A percentile compares a stretch with the other conserved stretches of the same genome.
Evolutionary conservation across 2,329 filamentous ascomycete species (phyloP).

Genomic region (Hawksworthiomyces lignivorus): DNA sequence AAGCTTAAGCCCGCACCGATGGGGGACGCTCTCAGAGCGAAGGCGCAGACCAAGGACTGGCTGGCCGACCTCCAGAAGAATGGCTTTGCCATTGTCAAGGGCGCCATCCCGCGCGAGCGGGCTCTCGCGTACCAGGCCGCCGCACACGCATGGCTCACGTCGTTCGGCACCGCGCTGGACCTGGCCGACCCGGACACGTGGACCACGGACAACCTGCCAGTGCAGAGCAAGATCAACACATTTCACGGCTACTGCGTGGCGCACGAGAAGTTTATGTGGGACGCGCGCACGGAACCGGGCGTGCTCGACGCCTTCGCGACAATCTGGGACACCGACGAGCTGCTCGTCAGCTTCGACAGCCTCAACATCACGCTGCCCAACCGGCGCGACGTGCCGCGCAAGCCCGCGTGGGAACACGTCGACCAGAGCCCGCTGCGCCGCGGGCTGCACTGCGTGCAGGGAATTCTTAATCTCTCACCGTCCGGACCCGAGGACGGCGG

Average conservation of each 20-base stretch:
- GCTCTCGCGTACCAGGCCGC: conserved; percentile 27
- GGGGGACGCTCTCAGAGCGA: no score
- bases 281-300: conserved; percentile 27
- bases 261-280: conserved; percentile 34
- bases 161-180: conserved; percentile 18
- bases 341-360: conserved; percentile 29
- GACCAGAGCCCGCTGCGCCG: conserved; percentile 22
- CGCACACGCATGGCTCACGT: conserved; percentile 15
- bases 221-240: conserved; percentile 25
- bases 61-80: no score
- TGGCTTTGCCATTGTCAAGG: no score
- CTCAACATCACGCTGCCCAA: conserved; percentile 30
- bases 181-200: conserved; percentile 26
- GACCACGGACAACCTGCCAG: conserved; percentile 28
- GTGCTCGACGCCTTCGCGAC: conserved; percentile 30
- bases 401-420: conserved; percentile 28
- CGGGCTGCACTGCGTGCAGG: conserved; percentile 24
- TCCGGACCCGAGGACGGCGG: conserved; percentile 30
- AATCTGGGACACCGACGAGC: conserved; percentile 28
- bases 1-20: no score
- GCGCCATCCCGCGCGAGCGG: conserved; percentile 33
- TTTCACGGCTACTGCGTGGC: conserved; percentile 22
- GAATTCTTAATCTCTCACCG: conserved; percentile 23
- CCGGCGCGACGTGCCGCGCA: conserved; percentile 13
- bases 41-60: no score